These are phyloP conservation scores for Colletotrichum incanum DNA, from an alignment of 2,329 filamentous ascomycete genomes.

Conservation along the genomic window DNA sequence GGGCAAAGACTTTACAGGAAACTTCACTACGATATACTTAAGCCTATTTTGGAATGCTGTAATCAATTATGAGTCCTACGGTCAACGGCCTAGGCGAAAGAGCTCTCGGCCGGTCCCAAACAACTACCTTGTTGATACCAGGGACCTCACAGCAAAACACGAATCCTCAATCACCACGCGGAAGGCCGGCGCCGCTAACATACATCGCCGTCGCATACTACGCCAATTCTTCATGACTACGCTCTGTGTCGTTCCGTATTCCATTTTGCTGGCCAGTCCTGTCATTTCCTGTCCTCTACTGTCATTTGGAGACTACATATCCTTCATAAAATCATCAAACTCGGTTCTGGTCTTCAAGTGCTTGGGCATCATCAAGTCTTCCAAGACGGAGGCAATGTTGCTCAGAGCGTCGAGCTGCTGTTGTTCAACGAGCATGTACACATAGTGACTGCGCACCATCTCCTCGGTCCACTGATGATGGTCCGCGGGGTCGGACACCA, in stretches of 20 bases:
- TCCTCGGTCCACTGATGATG: slow-evolving; percentile 27
- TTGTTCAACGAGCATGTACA: slow-evolving; percentile 33
- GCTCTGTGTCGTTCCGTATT: background rate
- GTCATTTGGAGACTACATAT: background rate
- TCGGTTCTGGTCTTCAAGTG: slow-evolving; percentile 42
- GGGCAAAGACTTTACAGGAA: background rate
- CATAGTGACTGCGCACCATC: slow-evolving; percentile 32
- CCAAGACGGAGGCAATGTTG: slow-evolving; percentile 23
- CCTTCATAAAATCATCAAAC: slow-evolving; percentile 29
- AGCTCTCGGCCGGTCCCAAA: background rate
- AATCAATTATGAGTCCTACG: too few species aligned
- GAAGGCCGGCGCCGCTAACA: background rate
- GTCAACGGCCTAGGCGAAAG: too few species aligned
- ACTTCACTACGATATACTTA: too few species aligned
- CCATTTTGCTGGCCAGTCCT: background rate
- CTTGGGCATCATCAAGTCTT: slow-evolving; percentile 26
- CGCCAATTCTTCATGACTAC: background rate
- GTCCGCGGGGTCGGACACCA: slow-evolving; percentile 38
- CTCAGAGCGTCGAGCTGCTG: slow-evolving; percentile 33
- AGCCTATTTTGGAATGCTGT: too few species aligned
- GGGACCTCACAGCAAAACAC: background rate
- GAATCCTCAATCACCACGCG: background rate
- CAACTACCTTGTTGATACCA: background rate
- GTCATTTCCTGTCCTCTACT: background rate
- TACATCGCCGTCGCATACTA: background rate